phyloP scores from a whole-genome alignment of 441 rosid species.

The Cnidoscolus chayamansa region DNA sequence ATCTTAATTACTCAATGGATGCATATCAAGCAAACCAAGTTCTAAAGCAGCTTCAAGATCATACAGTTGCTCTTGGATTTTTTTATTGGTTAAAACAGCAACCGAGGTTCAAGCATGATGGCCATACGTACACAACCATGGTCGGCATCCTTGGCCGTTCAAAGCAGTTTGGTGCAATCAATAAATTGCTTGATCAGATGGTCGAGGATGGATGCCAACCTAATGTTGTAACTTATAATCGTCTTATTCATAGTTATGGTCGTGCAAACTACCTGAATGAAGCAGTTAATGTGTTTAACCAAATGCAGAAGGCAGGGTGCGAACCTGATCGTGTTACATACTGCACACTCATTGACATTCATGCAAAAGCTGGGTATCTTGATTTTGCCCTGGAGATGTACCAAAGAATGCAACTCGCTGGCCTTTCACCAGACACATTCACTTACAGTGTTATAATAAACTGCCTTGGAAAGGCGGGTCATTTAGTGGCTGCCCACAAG shows the following conservation, averaged over 20 bases:
- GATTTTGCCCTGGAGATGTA: constrained; percentile 86
- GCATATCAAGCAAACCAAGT: constrained; percentile 91
- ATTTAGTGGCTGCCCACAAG: constrained; percentile 67
- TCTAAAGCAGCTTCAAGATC: constrained; percentile 71
- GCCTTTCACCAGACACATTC: constrained; percentile 86
- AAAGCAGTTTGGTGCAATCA: constrained; percentile 61
- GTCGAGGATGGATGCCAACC: constrained; percentile 74
- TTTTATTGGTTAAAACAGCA: constrained; percentile 73
- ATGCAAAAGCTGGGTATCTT: constrained; percentile 92
- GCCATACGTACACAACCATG: constrained; percentile 91
- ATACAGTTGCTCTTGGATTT: constrained; percentile 69
- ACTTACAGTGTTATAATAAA: constrained; percentile 88
- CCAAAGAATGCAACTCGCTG: constrained; percentile 67
- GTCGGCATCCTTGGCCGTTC: constrained; percentile 87
- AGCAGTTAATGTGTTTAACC: constrained; percentile 63
- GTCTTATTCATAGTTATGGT: constrained; percentile 87
- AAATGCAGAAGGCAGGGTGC: constrained; percentile 70
- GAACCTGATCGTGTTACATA: constrained; percentile 87
- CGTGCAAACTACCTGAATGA: constrained; percentile 79
- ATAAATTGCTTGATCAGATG: constrained; percentile 77
- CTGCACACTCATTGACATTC: constrained; percentile 84
- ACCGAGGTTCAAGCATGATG: constrained; percentile 76
- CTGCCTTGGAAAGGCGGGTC: constrained; percentile 94
- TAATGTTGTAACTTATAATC: constrained; percentile 80
- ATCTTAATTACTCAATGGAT: constrained; percentile 47